Evolutionary conservation across 2,329 filamentous ascomycete genomes (phyloP).

Genomic region (Neodidymelliopsis sp.): DNA sequence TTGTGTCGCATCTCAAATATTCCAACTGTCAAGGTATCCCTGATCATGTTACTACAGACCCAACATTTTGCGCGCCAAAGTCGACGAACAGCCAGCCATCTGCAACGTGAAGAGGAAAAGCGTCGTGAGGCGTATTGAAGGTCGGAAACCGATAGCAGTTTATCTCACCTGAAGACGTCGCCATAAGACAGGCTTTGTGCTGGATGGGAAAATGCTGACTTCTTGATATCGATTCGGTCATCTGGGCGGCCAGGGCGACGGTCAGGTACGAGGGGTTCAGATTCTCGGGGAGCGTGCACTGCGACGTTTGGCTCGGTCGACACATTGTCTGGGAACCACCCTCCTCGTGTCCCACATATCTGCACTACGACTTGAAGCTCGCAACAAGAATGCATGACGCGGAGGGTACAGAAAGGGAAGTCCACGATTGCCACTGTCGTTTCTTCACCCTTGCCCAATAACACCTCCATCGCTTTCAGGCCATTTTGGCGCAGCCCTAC

Average conservation of each 20-base stretch:
- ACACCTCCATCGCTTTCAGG: background rate
- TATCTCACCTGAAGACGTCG: background rate
- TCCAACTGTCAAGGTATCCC: conserved; percentile 7
- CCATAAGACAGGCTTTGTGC: conserved; percentile 14
- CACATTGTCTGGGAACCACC: background rate
- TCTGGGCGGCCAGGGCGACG: conserved; percentile 6
- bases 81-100: conserved; percentile 13
- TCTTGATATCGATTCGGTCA: conserved; percentile 11
- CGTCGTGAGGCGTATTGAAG: conserved; percentile 21
- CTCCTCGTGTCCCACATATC: conserved; percentile 1
- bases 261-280: conserved; percentile 14
- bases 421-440: conserved; percentile 1
- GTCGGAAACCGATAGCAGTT: conserved; percentile 3
- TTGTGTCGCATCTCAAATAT: conserved; percentile 13
- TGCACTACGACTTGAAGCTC: background rate
- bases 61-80: conserved; percentile 3
- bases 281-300: conserved; percentile 4
- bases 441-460: conserved; percentile 6
- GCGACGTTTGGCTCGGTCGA: conserved; percentile 11
- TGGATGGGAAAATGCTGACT: conserved; percentile 12
- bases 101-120: conserved; percentile 14
- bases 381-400: conserved; percentile 8
- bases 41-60: conserved; percentile 12
- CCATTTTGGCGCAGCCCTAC: conserved; percentile 16
- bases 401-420: conserved; percentile 4